Evolutionary conservation across 441 rosid genomes (phyloP).

Genomic region (Geranium incanum): DNA sequence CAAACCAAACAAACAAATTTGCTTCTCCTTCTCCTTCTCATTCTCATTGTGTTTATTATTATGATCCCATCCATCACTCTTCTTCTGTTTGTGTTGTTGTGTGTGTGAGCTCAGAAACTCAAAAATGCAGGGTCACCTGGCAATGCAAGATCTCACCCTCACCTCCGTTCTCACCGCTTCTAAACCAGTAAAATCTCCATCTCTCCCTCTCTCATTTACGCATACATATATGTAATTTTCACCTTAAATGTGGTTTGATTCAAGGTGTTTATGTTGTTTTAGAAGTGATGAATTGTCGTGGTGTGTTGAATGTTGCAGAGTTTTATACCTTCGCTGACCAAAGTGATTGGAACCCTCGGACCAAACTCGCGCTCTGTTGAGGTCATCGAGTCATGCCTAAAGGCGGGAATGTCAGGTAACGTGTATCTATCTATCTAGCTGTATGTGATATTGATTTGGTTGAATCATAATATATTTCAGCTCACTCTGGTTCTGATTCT

Average conservation of each 20-base stretch:
- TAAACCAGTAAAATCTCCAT: background rate
- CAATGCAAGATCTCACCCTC: constrained; percentile 1
- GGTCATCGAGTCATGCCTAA: constrained; percentile 23
- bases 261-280: background rate
- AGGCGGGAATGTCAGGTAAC: constrained; percentile 26
- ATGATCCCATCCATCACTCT: background rate
- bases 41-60: background rate
- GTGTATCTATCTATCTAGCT: too few relatives aligned
- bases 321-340: constrained; percentile 22
- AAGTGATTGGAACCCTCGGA: constrained; percentile 23
- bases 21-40: background rate
- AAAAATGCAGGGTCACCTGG: background rate
- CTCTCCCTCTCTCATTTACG: background rate
- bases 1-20: background rate
- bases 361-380: constrained; percentile 25
- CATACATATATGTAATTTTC: background rate
- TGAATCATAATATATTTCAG: background rate
- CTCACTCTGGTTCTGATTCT: background rate
- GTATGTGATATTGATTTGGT: background rate
- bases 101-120: background rate
- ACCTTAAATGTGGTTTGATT: background rate
- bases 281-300: background rate
- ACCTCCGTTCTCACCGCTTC: constrained; percentile 7
- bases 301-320: background rate
- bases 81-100: background rate